These are phyloP conservation scores for Epichloe scottii DNA, from an alignment of 2,329 filamentous ascomycete species.

Conservation along the genomic window DNA sequence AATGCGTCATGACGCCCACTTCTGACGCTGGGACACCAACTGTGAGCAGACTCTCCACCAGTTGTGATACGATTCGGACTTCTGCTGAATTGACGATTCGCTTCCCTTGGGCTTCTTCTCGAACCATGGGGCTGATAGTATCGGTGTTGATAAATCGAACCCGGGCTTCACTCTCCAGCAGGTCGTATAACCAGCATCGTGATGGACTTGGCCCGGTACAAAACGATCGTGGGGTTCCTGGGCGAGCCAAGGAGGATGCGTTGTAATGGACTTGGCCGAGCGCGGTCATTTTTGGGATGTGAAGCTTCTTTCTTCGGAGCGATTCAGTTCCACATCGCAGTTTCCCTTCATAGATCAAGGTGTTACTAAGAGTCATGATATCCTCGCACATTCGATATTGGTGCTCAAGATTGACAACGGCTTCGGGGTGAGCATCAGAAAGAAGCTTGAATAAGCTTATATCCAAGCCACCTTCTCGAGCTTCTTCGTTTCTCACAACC, in stretches of 20 bases:
- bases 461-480: slow-evolving; percentile 74
- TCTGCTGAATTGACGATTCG: slow-evolving; percentile 85
- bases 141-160: slow-evolving; percentile 90
- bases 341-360: slow-evolving; percentile 80
- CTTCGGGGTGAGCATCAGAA: slow-evolving; percentile 74
- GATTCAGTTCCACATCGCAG: slow-evolving; percentile 77
- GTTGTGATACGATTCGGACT: slow-evolving; percentile 61
- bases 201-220: slow-evolving; percentile 39
- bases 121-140: slow-evolving; percentile 45
- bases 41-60: slow-evolving; percentile 67
- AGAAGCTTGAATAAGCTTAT: slow-evolving; percentile 88
- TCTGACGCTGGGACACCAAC: slow-evolving; percentile 62
- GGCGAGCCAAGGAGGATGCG: slow-evolving; percentile 29
- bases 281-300: slow-evolving; percentile 52
- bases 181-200: slow-evolving; percentile 64
- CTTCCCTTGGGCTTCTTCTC: slow-evolving; percentile 67
- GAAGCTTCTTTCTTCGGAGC: slow-evolving; percentile 57
- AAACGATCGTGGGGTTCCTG: slow-evolving; percentile 32
- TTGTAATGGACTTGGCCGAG: slow-evolving; percentile 49
- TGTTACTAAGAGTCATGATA: slow-evolving; percentile 88
- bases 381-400: slow-evolving; percentile 99
- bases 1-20: slow-evolving; percentile 94
- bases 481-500: slow-evolving; percentile 83
- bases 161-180: slow-evolving; percentile 57
- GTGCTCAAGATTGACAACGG: slow-evolving; percentile 84